A percentile compares a stretch with the other conserved stretches of the same genome.
phyloP scores from a whole-genome alignment of 2,329 filamentous ascomycete genomes.

The Diaporthe longicolla region DNA sequence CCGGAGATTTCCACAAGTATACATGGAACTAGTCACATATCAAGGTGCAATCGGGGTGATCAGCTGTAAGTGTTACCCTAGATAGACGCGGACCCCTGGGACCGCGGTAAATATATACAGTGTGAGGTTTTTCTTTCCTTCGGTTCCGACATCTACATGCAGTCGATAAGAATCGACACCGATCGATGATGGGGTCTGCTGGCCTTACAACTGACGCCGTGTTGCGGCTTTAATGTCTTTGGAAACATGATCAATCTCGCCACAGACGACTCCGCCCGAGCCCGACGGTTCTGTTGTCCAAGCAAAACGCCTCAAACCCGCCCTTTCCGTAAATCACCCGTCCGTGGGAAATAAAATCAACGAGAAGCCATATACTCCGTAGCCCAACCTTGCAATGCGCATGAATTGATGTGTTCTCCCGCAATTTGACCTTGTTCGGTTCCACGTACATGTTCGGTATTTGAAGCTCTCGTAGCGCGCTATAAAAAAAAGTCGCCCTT shows the following conservation, averaged over 20 bases:
- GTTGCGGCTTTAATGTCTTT: conserved; percentile 33
- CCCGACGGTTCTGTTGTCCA: conserved; percentile 28
- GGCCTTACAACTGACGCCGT: conserved; percentile 33
- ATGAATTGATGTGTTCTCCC: conserved; percentile 9
- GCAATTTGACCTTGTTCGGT: not conserved
- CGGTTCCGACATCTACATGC: conserved; percentile 40
- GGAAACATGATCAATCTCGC: conserved; percentile 30
- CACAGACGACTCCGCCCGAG: conserved; percentile 22
- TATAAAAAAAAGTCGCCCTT: not conserved
- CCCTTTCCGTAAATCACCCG: conserved; percentile 7
- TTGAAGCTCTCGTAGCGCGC: conserved; percentile 5
- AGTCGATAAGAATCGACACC: conserved; percentile 25
- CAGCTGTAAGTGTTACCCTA: conserved; percentile 21
- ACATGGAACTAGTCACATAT: not conserved
- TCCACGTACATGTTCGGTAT: conserved; percentile 5
- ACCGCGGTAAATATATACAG: conserved; percentile 35
- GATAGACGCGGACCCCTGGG: not conserved
- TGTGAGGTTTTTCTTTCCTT: conserved; percentile 35
- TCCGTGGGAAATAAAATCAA: conserved; percentile 25
- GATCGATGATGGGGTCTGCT: conserved; percentile 24
- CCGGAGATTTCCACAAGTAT: not conserved
- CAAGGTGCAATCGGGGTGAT: not conserved
- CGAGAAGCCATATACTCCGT: conserved; percentile 35
- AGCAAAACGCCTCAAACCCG: conserved; percentile 41
- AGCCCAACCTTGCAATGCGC: conserved; percentile 35